Base-by-base conservation (phyloP, 1,284 basidiomycete genomes). In the Vanrija humicola region DNA sequence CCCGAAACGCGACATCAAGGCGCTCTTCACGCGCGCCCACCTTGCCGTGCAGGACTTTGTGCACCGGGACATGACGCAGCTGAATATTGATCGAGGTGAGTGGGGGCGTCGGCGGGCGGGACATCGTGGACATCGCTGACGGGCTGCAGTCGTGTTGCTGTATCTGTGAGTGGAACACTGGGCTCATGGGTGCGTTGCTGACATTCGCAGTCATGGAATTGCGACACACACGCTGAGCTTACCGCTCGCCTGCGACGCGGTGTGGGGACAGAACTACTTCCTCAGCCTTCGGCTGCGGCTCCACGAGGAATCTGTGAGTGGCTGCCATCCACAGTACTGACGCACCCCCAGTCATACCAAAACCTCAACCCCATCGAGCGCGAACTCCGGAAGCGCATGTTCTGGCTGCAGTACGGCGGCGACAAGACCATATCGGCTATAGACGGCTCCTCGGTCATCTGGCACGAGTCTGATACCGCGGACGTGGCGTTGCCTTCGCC, bases 351-450 rank as follows among this genome's bases (percentile, higher is more conserved):
- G 38, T 47, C 48, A 6, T 63, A 65, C 42, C 40, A 51, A 46
- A 40, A 50, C 34, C 42, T 63, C 10, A 56, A 56, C 69, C 87
- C 88, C 40, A 86, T 93, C 63, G 89, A 92, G 78, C 86, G 84
- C 59, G 88, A 92, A 76, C 82, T 90, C 26, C 79, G 89, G 28
- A 82, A 89, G 58, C 80, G 90, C 57, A 83, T 84, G 25, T 92
- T 91, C 77, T 92, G 88, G 88, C 77, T 93, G 29, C 81, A 90
- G 49, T 91, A 90, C 66, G 88, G 86, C 72, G 88, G 87, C 64
- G 89, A 91, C 75, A 90, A 90, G 75, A 90, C 88, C n/a, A 87
- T 87, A 84, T 86, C 86, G 45, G 86, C 90, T 23, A 79, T 91
- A 40, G 60, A 68, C 8, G 87, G 87, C 12, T 81, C 86, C 50